Evolutionary conservation across 768 basidiomycete genomes (phyloP).

Genomic region (Boletus huronensis): DNA sequence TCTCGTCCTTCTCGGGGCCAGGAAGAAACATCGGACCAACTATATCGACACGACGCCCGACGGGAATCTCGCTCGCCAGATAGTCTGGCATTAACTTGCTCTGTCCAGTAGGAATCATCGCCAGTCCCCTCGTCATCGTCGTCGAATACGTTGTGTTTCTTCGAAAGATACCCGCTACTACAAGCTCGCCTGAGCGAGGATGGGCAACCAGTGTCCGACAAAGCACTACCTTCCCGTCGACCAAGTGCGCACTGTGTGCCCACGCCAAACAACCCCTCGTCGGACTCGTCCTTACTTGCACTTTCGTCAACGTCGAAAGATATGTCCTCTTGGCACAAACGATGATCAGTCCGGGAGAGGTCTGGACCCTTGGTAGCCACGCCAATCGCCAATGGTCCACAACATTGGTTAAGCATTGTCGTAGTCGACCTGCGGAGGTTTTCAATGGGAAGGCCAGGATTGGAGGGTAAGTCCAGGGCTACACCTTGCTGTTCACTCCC

Average conservation of each 20-base stretch:
- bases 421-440: neutral
- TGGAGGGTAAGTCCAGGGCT: too few relatives aligned
- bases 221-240: neutral
- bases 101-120: constrained; percentile 7
- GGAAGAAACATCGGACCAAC: neutral
- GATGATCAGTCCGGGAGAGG: neutral
- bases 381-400: neutral
- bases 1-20: constrained; percentile 4
- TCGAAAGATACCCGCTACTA: neutral
- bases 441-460: too few relatives aligned
- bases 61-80: neutral
- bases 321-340: neutral
- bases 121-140: neutral
- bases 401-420: neutral
- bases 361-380: neutral
- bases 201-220: neutral
- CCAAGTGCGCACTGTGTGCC: neutral
- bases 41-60: neutral
- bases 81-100: constrained; percentile 8
- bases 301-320: neutral
- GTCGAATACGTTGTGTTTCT: neutral
- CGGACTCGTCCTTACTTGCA: neutral
- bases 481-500: neutral
- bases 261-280: neutral
- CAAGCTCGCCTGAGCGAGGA: neutral